Base-by-base conservation (phyloP, 2,329 filamentous ascomycete species). In the Pseudogymnoascus sp. region DNA sequence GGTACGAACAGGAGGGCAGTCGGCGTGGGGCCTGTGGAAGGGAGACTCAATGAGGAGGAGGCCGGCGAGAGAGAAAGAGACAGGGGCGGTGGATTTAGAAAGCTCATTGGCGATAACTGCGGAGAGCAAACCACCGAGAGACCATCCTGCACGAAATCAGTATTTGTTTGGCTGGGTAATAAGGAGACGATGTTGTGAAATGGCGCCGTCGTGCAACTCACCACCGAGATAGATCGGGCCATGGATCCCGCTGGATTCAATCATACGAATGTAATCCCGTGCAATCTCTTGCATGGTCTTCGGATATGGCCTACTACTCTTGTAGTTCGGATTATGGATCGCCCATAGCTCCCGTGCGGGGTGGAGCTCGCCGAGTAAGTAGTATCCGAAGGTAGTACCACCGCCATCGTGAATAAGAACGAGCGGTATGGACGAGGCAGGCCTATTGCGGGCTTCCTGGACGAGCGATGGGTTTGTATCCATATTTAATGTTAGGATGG, bases 331-430 rank as follows among this genome's bases (percentile, higher is more conserved):
- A 10, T 59, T 40, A 21, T 21, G 15, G 33, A 59, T 40, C 57
- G 57, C 57, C 57, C 57, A 59, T 41, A 59, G 21, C 33, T 59
- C 57, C n/a, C 57, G 57, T 29, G 47, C 29, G 17, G 44, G 44
- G 21, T 13, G 33, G 13, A 59, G 57, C 35, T 59, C 57, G 13
- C 15, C 57, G n/a, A 59, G 15, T 9, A 59, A 6, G 17, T 37
- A 59, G 57, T 59, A 59, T 26, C 13, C 33, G 37, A 59, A 59
- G 6, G 15, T 13, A 10, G 17, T 24, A 10, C 57, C 57, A 13
- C 57, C 57, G 33, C 57, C 33, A 21, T 59, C 57, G 57, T 59
- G 57, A 31, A 59, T 41, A 11, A 59, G 57, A 31, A 59, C 57
- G 57, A 59, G 26, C 8, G 57, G 57, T 26, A 59, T 59, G 4